A percentile compares a stretch with the other conserved stretches of the same genome.
Evolutionary conservation across 768 basidiomycete species (phyloP).

Genomic region (Pleurotus tuoliensis): DNA sequence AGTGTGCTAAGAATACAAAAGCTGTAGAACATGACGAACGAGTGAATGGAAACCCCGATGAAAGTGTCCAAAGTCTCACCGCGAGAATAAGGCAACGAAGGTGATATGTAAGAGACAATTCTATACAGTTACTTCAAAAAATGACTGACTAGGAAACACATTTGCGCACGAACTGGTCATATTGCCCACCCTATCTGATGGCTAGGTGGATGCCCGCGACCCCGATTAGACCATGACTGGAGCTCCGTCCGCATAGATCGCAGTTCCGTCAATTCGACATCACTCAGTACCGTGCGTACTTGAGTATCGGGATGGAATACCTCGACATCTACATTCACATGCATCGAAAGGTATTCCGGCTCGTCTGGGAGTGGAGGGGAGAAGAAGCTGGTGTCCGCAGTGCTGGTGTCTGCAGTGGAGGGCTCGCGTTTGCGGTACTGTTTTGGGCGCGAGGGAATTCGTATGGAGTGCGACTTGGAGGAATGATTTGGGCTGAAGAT

Average conservation of each 20-base stretch:
- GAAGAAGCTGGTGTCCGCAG: slow-evolving; percentile 4
- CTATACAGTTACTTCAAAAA: too few species aligned
- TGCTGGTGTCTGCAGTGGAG: neutral
- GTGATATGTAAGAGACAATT: too few species aligned
- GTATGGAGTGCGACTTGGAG: neutral
- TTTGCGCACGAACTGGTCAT: neutral
- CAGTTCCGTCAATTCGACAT: slow-evolving; percentile 31
- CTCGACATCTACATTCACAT: slow-evolving; percentile 2
- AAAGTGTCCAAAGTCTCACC: too few species aligned
- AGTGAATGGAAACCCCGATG: too few species aligned
- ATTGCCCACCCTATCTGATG: slow-evolving; percentile 8
- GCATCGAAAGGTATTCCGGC: slow-evolving; percentile 5
- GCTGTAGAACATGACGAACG: too few species aligned
- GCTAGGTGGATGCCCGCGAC: neutral
- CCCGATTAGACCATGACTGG: neutral
- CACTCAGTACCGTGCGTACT: slow-evolving; percentile 16
- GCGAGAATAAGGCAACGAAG: too few species aligned
- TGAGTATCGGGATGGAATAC: neutral
- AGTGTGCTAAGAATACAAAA: too few species aligned
- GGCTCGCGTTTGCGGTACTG: neutral
- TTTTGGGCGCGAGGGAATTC: slow-evolving; percentile 1
- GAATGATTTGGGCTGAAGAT: slow-evolving; percentile 1
- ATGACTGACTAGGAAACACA: too few species aligned
- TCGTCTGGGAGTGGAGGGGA: slow-evolving; percentile 6
- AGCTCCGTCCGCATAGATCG: slow-evolving; percentile 25